These are phyloP conservation scores for Globisporangium iwayamae DNA, from an alignment of 352 stramenopile genomes.

Conservation along the genomic window DNA sequence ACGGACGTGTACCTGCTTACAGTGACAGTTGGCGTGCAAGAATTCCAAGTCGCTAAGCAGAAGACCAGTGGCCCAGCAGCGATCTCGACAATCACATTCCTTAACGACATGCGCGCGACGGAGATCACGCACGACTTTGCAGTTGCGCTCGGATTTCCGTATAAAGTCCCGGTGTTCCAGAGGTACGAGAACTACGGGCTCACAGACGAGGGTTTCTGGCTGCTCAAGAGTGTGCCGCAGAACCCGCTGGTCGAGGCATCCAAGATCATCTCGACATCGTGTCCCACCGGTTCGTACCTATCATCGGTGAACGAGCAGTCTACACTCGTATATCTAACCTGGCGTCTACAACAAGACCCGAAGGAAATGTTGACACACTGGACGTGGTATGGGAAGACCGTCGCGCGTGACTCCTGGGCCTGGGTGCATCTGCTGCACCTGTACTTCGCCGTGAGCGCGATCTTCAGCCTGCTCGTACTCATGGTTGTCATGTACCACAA, in stretches of 20 bases:
- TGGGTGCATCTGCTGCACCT: neutral
- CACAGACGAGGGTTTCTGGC: constrained; percentile 20
- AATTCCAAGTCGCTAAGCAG: constrained; percentile 22
- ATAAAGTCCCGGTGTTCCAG: constrained; percentile 22
- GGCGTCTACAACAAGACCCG: neutral
- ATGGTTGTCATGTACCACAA: neutral
- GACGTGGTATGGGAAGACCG: neutral
- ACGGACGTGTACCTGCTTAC: constrained; percentile 21
- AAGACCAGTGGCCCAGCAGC: constrained; percentile 19
- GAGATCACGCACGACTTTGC: constrained; percentile 24
- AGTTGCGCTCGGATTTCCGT: constrained; percentile 28
- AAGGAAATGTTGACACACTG: neutral
- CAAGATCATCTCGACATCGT: neutral
- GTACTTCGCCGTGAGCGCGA: neutral
- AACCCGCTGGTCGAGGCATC: neutral
- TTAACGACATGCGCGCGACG: constrained; percentile 24
- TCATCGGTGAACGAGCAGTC: neutral
- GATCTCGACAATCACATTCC: constrained; percentile 26
- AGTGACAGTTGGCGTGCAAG: constrained; percentile 25
- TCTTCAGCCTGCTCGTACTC: neutral
- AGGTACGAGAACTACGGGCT: constrained; percentile 19
- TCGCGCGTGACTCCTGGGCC: neutral
- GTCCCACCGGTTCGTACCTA: neutral
- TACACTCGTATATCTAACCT: neutral
- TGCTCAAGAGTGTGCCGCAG: constrained; percentile 23